Base-by-base conservation (phyloP, 352 stramenopile genomes). In the Globisporangium megalacanthum region DNA sequence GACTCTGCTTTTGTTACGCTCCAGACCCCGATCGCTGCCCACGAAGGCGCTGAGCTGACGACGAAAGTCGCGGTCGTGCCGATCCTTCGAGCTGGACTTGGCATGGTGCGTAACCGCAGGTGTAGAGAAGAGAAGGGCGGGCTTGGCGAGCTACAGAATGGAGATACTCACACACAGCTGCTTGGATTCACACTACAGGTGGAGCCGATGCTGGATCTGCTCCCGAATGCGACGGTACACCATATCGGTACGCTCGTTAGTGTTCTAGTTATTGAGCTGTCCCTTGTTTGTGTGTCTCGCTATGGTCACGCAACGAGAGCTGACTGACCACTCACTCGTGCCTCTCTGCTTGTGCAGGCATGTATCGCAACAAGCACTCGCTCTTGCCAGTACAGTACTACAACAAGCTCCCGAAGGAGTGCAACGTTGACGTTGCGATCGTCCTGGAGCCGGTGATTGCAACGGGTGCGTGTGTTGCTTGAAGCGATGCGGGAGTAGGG, bases 341-440 rank as follows among this genome's bases (percentile, higher is more conserved):
- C 35, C 2, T 13, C 35, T 10, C 20, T 45, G 11, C 41, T 6
- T 35, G 9, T 20, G 0, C 44, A 91, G 83, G 83, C 49, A 94
- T 94, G 81, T 97, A 96, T 69, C 83, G 86, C 54, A 89, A 92
- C 70, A 96, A 97, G 56, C 77, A 92, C 49, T 92, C 80, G 47
- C 73, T 98, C 9, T 63, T 97, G 31, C 96, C 96, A 4, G 94
- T 99, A n/a, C 92, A 98, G 64, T 99, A 99, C 81, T 99, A 99
- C 79, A 99, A 99, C 84, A 96, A 97, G 62, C 76, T 99, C 3
- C 97, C 97, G 3, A 97, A 97, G 56, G 79, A 96, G 62, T 97
- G 94, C 72, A 79, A 89, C 41, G 72, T 80, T 15, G 89, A 98
- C 55, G 86, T 96, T 37, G 96, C 97, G 9, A 98, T 98, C 60